Conservation (phyloP, 129 eudicot species). For the Centaurea solstitialis region DNA sequence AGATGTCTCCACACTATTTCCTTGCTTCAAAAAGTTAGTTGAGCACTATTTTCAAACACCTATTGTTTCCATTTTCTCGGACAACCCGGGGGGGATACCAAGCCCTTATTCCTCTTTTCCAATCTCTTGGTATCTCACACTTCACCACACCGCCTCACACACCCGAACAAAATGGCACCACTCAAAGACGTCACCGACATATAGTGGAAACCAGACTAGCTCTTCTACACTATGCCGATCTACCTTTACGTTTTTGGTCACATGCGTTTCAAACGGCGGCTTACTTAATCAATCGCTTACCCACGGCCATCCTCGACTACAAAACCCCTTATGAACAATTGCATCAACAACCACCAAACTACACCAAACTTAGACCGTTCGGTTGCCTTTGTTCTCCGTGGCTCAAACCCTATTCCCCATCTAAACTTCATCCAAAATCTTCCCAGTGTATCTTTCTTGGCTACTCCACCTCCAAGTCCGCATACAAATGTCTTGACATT, state of each 20-base stretch:
- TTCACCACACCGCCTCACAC: conserved; percentile 26
- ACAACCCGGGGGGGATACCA: conserved; percentile 15
- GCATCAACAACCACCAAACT: no score
- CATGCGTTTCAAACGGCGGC: no score
- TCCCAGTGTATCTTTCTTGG: conserved; percentile 14
- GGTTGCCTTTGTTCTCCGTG: conserved; percentile 19
- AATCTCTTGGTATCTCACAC: conserved; percentile 16
- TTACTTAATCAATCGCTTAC: no score
- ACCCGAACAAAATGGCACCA: conserved; percentile 26
- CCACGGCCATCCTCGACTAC: no score
- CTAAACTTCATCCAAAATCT: conserved; percentile 15
- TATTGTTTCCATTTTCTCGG: conserved; percentile 14
- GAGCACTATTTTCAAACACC: no score
- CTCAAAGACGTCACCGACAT: conserved; percentile 21
- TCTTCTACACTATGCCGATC: no score
- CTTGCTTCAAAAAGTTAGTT: no score
- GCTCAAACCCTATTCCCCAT: conserved; percentile 8
- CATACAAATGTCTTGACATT: conserved; percentile 7
- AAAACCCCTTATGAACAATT: no score
- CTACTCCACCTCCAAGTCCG: conserved; percentile 16
- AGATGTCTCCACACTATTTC: no score
- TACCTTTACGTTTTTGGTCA: no score
- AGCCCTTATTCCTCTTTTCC: background rate
- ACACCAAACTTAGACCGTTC: background rate
- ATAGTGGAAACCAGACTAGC: no score